A percentile compares a stretch with the other conserved stretches of the same genome.
phyloP scores from a whole-genome alignment of 1,284 basidiomycete species.

The Malassezia globosa region DNA sequence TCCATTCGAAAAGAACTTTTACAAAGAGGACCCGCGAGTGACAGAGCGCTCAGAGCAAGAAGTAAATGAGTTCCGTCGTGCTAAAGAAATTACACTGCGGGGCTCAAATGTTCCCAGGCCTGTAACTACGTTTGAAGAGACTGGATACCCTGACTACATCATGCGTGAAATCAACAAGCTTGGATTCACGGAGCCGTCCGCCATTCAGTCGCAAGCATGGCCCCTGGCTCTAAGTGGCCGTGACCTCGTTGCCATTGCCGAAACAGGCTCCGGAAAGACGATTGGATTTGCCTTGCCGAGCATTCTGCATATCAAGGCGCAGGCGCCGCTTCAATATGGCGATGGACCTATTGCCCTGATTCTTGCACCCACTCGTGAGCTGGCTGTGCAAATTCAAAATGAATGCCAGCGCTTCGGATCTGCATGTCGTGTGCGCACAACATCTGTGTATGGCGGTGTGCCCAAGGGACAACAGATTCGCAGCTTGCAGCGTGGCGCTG shows the following conservation, averaged over 20 bases:
- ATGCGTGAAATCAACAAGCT: conserved; percentile 83
- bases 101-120: conserved; percentile 80
- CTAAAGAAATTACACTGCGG: conserved; percentile 84
- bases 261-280: conserved; percentile 56
- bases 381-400: conserved; percentile 96
- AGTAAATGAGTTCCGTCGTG: conserved; percentile 70
- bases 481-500: conserved; percentile 88
- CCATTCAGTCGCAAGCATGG: conserved; percentile 98
- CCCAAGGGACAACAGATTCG: conserved; percentile 97
- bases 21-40: conserved; percentile 81
- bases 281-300: conserved; percentile 95
- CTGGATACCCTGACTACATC: conserved; percentile 90
- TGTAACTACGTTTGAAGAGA: conserved; percentile 81
- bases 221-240: conserved; percentile 89
- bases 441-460: conserved; percentile 94
- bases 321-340: conserved; percentile 81
- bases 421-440: conserved; percentile 92
- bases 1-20: conserved; percentile 77
- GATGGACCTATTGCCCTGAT: conserved; percentile 96
- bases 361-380: conserved; percentile 90
- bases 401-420: conserved; percentile 97
- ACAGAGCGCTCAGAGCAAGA: conserved; percentile 68
- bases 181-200: conserved; percentile 76
- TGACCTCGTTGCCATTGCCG: conserved; percentile 86
- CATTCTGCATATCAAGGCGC: conserved; percentile 99